phyloP scores from a whole-genome alignment of 495 filamentous ascomycete genomes.

The Hypoxylon fuscum region DNA sequence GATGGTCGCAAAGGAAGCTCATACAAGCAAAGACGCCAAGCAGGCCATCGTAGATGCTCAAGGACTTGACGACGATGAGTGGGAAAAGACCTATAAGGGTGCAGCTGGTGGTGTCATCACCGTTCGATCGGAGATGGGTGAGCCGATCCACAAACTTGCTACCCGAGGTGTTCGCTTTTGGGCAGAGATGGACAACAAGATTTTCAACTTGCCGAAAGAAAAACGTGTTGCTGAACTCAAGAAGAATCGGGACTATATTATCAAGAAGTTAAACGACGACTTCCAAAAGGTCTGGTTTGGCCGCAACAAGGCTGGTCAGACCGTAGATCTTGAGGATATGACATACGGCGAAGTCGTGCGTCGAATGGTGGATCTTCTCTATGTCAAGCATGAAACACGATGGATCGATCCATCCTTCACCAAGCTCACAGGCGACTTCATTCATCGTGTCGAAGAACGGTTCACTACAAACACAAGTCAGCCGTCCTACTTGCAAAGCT shows the following conservation, averaged over 20 bases:
- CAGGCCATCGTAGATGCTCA: slow-evolving; percentile 92
- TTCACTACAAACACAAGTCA: slow-evolving; percentile 75
- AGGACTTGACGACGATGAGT: slow-evolving; percentile 86
- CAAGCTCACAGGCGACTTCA: slow-evolving; percentile 89
- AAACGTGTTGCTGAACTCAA: slow-evolving; percentile 92
- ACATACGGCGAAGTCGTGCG: slow-evolving; percentile 92
- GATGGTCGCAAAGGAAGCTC: slow-evolving; percentile 95
- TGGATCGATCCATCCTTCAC: slow-evolving; percentile 92
- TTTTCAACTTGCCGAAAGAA: slow-evolving; percentile 94
- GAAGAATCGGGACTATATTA: slow-evolving; percentile 93
- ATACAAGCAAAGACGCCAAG: slow-evolving; percentile 93
- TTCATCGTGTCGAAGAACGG: slow-evolving; percentile 93
- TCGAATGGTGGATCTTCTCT: slow-evolving; percentile 96
- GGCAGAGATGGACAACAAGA: slow-evolving; percentile 97
- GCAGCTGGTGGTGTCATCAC: slow-evolving; percentile 93
- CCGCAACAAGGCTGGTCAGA: slow-evolving; percentile 80
- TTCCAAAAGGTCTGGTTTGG: slow-evolving; percentile 99
- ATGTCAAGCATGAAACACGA: slow-evolving; percentile 88
- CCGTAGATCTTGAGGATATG: slow-evolving; percentile 97
- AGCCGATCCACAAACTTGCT: slow-evolving; percentile 97
- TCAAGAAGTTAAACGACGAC: slow-evolving; percentile 96
- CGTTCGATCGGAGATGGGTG: slow-evolving; percentile 98
- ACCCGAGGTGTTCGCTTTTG: slow-evolving; percentile 94
- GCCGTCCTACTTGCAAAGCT: slow-evolving; percentile 83
- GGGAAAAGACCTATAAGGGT: slow-evolving; percentile 97